Evolutionary conservation across 768 basidiomycete genomes (phyloP).

Genomic region (Ramaria rubella): DNA sequence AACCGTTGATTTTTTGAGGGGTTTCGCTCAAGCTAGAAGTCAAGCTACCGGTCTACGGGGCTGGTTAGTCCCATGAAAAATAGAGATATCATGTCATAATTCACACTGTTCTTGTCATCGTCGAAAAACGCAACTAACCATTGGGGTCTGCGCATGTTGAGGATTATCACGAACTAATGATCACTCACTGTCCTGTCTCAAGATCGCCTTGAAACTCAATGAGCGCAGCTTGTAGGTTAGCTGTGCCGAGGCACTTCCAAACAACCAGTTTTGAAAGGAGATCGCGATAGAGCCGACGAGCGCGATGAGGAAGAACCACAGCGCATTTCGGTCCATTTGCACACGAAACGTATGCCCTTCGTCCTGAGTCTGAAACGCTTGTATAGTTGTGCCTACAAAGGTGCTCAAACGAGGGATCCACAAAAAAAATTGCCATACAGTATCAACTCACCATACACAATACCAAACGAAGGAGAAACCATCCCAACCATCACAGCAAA

Average conservation of each 20-base stretch:
- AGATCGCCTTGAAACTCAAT: slow-evolving; percentile 68
- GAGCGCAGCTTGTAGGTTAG: slow-evolving; percentile 67
- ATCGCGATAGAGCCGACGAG: slow-evolving; percentile 58
- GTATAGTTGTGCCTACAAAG: slow-evolving; percentile 14
- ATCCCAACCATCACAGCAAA: slow-evolving; percentile 53
- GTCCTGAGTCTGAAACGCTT: slow-evolving; percentile 16
- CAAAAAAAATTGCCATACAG: slow-evolving; percentile 8
- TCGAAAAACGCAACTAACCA: slow-evolving; percentile 77
- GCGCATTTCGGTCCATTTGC: slow-evolving; percentile 64
- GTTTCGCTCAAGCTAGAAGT: slow-evolving; percentile 77
- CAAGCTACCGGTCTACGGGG: slow-evolving; percentile 61
- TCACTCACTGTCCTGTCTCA: slow-evolving; percentile 80
- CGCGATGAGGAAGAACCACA: slow-evolving; percentile 74
- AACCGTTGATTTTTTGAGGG: slow-evolving; percentile 82
- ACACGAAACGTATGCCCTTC: slow-evolving; percentile 37
- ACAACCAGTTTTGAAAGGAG: slow-evolving; percentile 64
- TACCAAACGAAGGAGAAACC: slow-evolving; percentile 67
- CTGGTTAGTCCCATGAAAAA: background rate
- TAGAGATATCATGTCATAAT: slow-evolving; percentile 17
- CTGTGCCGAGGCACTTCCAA: slow-evolving; percentile 58
- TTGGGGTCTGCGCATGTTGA: slow-evolving; percentile 1
- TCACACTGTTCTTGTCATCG: slow-evolving; percentile 70
- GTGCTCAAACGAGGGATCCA: slow-evolving; percentile 45
- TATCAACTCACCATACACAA: slow-evolving; percentile 56
- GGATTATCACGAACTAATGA: background rate